These are phyloP conservation scores for Tetraselmis chui DNA, from an alignment of 139 green algal species.

Conservation along the genomic window DNA sequence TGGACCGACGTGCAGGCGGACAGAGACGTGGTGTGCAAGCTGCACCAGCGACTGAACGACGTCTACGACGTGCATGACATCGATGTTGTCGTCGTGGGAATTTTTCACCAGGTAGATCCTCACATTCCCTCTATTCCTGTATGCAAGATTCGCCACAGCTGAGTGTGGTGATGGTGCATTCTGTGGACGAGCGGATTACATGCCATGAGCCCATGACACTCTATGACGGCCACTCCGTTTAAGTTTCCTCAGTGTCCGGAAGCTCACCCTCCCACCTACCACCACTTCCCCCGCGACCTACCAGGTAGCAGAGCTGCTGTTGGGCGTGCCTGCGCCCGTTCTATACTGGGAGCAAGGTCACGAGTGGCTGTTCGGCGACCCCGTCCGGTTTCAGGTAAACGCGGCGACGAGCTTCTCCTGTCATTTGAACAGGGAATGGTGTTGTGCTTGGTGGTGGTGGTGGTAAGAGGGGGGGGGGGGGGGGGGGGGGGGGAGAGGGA, in stretches of 20 bases:
- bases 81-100: conserved; percentile 60
- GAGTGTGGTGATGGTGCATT: neutral
- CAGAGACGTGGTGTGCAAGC: conserved; percentile 36
- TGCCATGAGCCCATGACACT: neutral
- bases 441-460: no score
- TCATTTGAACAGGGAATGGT: no score
- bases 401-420: neutral
- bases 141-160: neutral
- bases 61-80: conserved; percentile 38
- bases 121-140: neutral
- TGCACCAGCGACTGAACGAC: conserved; percentile 45
- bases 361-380: conserved; percentile 69
- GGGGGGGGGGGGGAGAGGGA: no score
- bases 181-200: neutral
- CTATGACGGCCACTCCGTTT: neutral
- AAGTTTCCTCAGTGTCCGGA: neutral
- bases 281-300: neutral
- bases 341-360: conserved; percentile 70
- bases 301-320: conserved; percentile 61
- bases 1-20: conserved; percentile 44
- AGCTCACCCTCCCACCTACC: neutral
- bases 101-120: conserved; percentile 56
- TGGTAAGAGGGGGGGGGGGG: no score
- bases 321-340: conserved; percentile 33
- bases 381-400: conserved; percentile 38